A percentile compares a stretch with the other conserved stretches of the same genome.
Conservation (phyloP, 2,329 filamentous ascomycete genomes). For the Hypoxylon sp. region DNA sequence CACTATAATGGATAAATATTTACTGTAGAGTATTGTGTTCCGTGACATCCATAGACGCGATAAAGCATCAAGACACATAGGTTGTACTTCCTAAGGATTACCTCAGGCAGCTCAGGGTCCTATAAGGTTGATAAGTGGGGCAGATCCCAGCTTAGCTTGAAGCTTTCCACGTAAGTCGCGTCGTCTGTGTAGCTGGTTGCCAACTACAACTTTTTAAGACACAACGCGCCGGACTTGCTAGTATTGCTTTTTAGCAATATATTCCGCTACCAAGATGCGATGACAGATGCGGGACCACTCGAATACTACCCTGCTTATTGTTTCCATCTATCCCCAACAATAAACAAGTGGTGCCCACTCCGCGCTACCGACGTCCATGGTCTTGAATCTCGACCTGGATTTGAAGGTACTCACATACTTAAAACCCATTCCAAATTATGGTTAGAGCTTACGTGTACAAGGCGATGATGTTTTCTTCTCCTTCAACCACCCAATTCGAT, state of each 20-base stretch:
- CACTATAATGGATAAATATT: conserved; percentile 4
- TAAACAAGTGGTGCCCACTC: conserved; percentile 72
- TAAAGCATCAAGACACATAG: background rate
- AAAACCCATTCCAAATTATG: background rate
- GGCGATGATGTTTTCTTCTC: conserved; percentile 75
- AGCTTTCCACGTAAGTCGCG: conserved; percentile 41
- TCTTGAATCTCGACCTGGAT: conserved; percentile 65
- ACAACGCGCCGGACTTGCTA: conserved; percentile 18
- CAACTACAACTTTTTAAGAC: conserved; percentile 37
- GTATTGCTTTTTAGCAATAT: conserved; percentile 40
- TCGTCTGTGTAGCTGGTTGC: conserved; percentile 12
- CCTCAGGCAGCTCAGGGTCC: conserved; percentile 1
- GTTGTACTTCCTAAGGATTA: background rate
- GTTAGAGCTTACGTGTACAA: conserved; percentile 42
- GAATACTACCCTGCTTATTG: conserved; percentile 72
- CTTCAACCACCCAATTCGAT: conserved; percentile 82
- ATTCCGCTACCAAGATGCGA: conserved; percentile 54
- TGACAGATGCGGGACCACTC: conserved; percentile 59
- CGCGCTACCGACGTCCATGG: conserved; percentile 64
- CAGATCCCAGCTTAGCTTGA: conserved; percentile 8
- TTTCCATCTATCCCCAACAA: conserved; percentile 73
- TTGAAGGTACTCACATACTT: conserved; percentile 62
- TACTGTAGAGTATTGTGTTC: background rate
- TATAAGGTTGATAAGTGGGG: conserved; percentile 25
- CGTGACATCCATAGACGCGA: conserved; percentile 3